These are phyloP conservation scores for Cercospora sojina DNA, from an alignment of 2,329 filamentous ascomycete species.

Conservation along the genomic window DNA sequence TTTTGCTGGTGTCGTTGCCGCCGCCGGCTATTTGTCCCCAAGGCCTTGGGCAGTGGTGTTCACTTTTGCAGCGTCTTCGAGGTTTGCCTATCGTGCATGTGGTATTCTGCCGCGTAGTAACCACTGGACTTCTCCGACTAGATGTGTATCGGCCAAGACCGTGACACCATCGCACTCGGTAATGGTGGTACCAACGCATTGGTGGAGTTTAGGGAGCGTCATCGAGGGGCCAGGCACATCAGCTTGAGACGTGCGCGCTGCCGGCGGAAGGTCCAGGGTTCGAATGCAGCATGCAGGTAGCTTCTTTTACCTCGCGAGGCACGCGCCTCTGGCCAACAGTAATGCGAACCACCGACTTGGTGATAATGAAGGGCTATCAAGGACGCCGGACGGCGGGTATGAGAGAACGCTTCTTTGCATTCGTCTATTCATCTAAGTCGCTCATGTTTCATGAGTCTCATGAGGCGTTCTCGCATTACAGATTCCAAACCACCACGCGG, in stretches of 20 bases:
- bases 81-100: background rate
- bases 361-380: background rate
- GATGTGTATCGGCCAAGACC: background rate
- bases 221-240: background rate
- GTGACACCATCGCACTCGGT: background rate
- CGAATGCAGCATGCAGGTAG: background rate
- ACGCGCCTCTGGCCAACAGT: background rate
- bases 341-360: background rate
- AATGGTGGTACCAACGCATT: background rate
- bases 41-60: background rate
- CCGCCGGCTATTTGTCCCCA: background rate
- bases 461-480: constrained; percentile 35
- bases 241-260: background rate
- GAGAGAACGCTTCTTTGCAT: background rate
- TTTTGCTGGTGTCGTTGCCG: background rate
- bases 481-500: constrained; percentile 49
- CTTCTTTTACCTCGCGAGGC: background rate
- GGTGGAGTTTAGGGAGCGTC: background rate
- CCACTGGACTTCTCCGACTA: background rate
- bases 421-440: background rate
- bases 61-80: background rate
- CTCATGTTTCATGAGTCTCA: background rate
- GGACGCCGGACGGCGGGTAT: background rate
- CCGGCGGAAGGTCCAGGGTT: background rate
- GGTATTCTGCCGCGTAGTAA: background rate